Percentiles rank a stretch among this genome's conserved stretches.
Conservation (phyloP, 129 eudicot genomes). For the Helichrysum umbraculigerum region DNA sequence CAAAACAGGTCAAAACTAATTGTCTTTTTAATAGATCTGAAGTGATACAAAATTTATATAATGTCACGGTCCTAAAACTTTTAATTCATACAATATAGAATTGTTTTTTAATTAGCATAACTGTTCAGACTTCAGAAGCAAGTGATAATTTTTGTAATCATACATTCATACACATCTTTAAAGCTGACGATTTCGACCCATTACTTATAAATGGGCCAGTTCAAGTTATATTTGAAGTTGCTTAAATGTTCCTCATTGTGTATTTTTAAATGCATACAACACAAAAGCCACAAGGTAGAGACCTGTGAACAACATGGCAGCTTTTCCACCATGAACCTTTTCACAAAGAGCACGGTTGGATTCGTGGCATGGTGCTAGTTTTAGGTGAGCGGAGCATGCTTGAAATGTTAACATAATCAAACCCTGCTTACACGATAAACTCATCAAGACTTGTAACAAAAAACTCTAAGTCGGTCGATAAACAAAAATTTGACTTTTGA, state of each 20-base stretch:
- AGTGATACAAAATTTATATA: too few species aligned
- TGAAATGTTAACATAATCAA: slow-evolving; percentile 61
- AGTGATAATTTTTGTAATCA: background rate
- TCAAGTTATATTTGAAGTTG: background rate
- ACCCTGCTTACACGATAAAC: slow-evolving; percentile 46
- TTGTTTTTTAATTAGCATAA: too few species aligned
- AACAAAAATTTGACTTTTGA: slow-evolving; percentile 3
- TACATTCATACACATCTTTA: background rate
- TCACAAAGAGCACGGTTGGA: too few species aligned
- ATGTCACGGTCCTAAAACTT: too few species aligned
- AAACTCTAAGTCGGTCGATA: too few species aligned
- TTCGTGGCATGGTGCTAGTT: slow-evolving; percentile 65
- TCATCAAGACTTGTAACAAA: background rate
- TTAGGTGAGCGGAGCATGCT: slow-evolving; percentile 54
- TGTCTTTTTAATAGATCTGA: background rate
- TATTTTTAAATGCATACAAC: background rate
- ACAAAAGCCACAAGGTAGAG: slow-evolving; percentile 75
- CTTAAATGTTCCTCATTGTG: background rate
- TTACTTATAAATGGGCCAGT: background rate
- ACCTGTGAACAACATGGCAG: slow-evolving; percentile 71
- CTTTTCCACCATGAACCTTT: slow-evolving; percentile 55
- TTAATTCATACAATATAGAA: too few species aligned
- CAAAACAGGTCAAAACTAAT: background rate
- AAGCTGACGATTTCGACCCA: background rate
- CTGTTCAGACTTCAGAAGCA: too few species aligned